These are phyloP conservation scores for Apiotrichum sp. DNA, from an alignment of 1,284 basidiomycete genomes.

Conservation along the genomic window DNA sequence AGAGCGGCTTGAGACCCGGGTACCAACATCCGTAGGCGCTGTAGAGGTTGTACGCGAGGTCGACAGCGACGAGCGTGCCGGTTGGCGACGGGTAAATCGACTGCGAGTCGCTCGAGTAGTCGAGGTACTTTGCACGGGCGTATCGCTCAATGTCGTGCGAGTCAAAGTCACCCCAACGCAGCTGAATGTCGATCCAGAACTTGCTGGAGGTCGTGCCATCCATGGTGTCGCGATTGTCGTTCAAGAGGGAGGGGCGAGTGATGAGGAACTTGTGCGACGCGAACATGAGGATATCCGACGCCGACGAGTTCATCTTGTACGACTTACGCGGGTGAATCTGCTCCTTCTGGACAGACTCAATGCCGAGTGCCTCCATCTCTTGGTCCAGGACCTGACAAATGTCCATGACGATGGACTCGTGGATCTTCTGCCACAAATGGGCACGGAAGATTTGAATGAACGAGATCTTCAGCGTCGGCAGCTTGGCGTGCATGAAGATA, in stretches of 20 bases:
- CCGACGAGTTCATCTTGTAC: slow-evolving; percentile 99
- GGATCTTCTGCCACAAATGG: slow-evolving; percentile 86
- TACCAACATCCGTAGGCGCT: slow-evolving; percentile 99
- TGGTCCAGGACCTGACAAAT: slow-evolving; percentile 99
- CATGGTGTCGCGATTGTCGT: slow-evolving; percentile 91
- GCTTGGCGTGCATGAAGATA: slow-evolving; percentile 84
- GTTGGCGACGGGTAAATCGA: slow-evolving; percentile 98
- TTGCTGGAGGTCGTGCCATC: slow-evolving; percentile 98
- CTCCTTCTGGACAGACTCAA: slow-evolving; percentile 94
- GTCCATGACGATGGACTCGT: slow-evolving; percentile 69
- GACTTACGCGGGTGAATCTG: slow-evolving; percentile 76
- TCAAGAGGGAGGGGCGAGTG: slow-evolving; percentile 87
- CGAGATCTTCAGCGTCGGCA: slow-evolving; percentile 86
- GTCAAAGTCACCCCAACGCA: slow-evolving; percentile 99
- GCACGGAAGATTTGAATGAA: slow-evolving; percentile 98
- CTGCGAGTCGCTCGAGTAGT: slow-evolving; percentile 78
- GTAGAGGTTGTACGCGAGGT: slow-evolving; percentile 96
- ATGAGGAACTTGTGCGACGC: slow-evolving; percentile 99
- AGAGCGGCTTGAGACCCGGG: slow-evolving; percentile 95
- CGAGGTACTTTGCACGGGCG: slow-evolving; percentile 92
- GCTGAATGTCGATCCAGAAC: slow-evolving; percentile 97
- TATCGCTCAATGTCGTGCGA: slow-evolving; percentile 97
- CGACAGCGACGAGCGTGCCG: slow-evolving; percentile 95
- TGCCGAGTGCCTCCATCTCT: slow-evolving; percentile 94
- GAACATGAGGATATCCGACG: slow-evolving; percentile 92